Evolutionary conservation across 169 alveolate species (phyloP).

Genomic region (Blepharisma undulans): DNA sequence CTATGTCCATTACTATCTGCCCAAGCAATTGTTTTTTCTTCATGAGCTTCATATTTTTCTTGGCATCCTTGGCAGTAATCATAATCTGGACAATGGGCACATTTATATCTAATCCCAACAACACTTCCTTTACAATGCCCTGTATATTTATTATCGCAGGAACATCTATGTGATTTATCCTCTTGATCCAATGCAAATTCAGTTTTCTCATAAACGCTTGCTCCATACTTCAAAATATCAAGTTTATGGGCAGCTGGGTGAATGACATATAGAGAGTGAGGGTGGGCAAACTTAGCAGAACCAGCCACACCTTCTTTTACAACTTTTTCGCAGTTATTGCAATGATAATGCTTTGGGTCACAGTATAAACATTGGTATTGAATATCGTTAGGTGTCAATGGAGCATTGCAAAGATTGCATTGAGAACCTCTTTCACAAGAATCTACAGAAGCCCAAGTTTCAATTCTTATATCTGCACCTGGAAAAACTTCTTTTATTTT

Average conservation of each 20-base stretch:
- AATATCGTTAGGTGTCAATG: neutral
- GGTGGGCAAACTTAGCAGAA: slow-evolving; percentile 19
- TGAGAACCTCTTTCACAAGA: neutral
- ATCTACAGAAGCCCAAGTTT: no score
- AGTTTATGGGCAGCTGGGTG: neutral
- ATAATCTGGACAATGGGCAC: slow-evolving; percentile 37
- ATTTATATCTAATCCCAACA: slow-evolving; percentile 2
- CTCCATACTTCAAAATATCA: neutral
- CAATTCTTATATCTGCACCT: no score
- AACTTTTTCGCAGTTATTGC: slow-evolving; percentile 12
- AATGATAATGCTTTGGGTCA: slow-evolving; percentile 13
- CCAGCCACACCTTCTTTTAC: neutral
- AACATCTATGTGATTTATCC: neutral
- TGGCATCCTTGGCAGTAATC: slow-evolving; percentile 24
- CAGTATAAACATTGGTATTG: slow-evolving; percentile 9
- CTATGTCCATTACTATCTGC: neutral
- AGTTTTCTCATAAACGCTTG: neutral
- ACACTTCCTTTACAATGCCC: neutral
- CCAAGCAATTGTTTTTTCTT: neutral
- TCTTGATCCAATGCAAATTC: neutral
- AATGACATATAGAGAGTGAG: neutral
- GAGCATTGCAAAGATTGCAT: neutral
- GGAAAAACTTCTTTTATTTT: no score
- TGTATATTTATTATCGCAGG: neutral
- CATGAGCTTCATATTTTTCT: neutral